Percentiles rank a stretch among this genome's conserved stretches.
Conservation (phyloP, 306 rosid genomes). For the Casuarina glauca region DNA sequence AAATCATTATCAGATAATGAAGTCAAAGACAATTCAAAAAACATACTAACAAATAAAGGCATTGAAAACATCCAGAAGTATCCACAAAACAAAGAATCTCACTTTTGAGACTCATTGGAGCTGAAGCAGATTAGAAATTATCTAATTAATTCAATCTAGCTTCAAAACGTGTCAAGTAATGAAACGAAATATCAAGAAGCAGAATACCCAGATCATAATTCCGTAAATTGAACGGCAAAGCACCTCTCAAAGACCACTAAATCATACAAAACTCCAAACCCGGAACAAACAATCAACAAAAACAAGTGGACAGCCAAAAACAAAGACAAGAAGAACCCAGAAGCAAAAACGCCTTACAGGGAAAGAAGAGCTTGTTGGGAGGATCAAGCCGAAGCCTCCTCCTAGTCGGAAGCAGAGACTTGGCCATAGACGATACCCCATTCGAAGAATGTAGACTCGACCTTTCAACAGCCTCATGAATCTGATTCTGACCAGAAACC, state of each 20-base stretch:
- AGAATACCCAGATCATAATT: conserved; percentile 5
- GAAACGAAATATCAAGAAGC: conserved; percentile 6
- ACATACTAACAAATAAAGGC: neutral
- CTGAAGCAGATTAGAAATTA: conserved; percentile 22
- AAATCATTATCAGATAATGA: neutral
- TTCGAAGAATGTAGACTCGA: conserved; percentile 46
- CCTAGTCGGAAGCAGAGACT: conserved; percentile 79
- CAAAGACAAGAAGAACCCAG: neutral
- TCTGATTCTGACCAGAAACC: conserved; percentile 41
- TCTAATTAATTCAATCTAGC: neutral
- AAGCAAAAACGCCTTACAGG: conserved; percentile 51
- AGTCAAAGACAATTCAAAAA: neutral
- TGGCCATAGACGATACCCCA: conserved; percentile 70
- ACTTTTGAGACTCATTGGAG: conserved; percentile 1
- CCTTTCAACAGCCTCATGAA: conserved; percentile 57
- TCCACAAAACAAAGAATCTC: conserved; percentile 11
- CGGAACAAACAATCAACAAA: conserved; percentile 15
- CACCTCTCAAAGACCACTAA: conserved; percentile 13
- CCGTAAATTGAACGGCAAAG: conserved; percentile 9
- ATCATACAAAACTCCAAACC: conserved; percentile 13
- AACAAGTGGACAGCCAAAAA: conserved; percentile 8
- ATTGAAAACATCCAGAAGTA: neutral
- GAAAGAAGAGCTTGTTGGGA: conserved; percentile 86
- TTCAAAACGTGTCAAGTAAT: neutral
- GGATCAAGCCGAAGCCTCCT: conserved; percentile 96